A percentile compares a stretch with the other conserved stretches of the same genome.
phyloP scores from a whole-genome alignment of 768 basidiomycete species.

The Fibroporia radiculosa region DNA sequence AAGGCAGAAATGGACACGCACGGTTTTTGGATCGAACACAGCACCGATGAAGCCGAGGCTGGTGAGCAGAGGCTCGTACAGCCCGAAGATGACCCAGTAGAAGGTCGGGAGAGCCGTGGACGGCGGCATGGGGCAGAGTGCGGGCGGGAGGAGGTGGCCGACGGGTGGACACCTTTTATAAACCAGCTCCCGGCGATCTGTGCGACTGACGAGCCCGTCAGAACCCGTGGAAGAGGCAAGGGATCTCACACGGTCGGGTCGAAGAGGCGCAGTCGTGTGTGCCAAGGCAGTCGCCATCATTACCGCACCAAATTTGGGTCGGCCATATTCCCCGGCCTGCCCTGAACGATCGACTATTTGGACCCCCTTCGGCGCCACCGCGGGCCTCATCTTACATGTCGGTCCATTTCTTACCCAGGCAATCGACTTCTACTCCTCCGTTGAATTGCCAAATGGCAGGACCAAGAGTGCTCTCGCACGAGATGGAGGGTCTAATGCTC shows the following conservation, averaged over 20 bases:
- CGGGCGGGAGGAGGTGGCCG: not conserved
- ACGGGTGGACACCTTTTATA: not conserved
- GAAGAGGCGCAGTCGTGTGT: not conserved
- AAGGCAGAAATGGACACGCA: conserved; percentile 23
- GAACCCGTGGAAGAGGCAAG: no score
- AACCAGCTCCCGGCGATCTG: not conserved
- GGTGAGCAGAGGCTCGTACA: conserved; percentile 67
- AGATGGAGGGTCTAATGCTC: conserved; percentile 64
- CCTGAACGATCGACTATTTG: conserved; percentile 17
- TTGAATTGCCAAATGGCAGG: conserved; percentile 69
- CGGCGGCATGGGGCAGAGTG: conserved; percentile 30
- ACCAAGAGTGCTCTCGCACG: conserved; percentile 50
- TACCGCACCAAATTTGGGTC: no score
- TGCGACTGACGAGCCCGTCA: no score
- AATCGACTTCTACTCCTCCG: conserved; percentile 35
- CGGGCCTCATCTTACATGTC: conserved; percentile 43
- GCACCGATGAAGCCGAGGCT: conserved; percentile 60
- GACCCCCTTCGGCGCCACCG: no score
- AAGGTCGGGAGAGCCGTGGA: conserved; percentile 63
- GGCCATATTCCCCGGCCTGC: conserved; percentile 12
- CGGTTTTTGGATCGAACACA: conserved; percentile 54
- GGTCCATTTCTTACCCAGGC: conserved; percentile 67
- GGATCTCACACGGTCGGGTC: no score
- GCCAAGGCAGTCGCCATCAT: no score
- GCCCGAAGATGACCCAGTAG: conserved; percentile 68